phyloP scores from a whole-genome alignment of 2,329 filamentous ascomycete genomes.

The Aspergillus latus region DNA sequence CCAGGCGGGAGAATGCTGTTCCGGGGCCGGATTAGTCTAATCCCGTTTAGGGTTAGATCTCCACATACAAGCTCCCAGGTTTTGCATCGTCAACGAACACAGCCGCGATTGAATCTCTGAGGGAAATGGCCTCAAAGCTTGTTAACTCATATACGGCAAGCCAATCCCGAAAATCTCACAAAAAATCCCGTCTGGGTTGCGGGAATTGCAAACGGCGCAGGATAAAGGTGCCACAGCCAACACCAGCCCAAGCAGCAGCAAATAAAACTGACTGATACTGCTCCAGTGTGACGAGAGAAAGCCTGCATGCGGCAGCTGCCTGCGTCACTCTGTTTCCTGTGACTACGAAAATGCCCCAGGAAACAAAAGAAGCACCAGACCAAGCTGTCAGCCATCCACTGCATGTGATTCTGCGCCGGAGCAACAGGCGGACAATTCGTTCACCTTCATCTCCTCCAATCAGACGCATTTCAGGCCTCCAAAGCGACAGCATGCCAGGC shows the following conservation, averaged over 20 bases:
- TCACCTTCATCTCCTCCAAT: constrained; percentile 1
- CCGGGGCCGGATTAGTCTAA: too few species aligned
- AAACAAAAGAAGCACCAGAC: background rate
- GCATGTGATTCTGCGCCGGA: background rate
- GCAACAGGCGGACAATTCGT: background rate
- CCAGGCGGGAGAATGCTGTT: too few species aligned
- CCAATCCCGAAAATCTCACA: constrained; percentile 12
- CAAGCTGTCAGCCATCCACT: background rate
- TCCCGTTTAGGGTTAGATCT: too few species aligned
- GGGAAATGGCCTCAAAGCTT: background rate
- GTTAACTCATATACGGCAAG: constrained; percentile 1
- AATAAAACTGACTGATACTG: background rate
- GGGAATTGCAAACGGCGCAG: constrained; percentile 16
- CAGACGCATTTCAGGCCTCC: background rate
- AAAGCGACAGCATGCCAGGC: background rate
- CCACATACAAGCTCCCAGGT: too few species aligned
- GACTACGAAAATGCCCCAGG: background rate
- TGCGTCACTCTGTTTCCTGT: background rate
- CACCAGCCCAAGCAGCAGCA: background rate
- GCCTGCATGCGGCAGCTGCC: background rate
- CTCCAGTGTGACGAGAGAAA: background rate
- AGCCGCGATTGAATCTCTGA: background rate
- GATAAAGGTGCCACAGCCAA: constrained; percentile 12
- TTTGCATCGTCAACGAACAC: too few species aligned
- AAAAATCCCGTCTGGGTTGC: constrained; percentile 18